phyloP scores from a whole-genome alignment of 352 stramenopile genomes.

The Pythium scleroteichum region DNA sequence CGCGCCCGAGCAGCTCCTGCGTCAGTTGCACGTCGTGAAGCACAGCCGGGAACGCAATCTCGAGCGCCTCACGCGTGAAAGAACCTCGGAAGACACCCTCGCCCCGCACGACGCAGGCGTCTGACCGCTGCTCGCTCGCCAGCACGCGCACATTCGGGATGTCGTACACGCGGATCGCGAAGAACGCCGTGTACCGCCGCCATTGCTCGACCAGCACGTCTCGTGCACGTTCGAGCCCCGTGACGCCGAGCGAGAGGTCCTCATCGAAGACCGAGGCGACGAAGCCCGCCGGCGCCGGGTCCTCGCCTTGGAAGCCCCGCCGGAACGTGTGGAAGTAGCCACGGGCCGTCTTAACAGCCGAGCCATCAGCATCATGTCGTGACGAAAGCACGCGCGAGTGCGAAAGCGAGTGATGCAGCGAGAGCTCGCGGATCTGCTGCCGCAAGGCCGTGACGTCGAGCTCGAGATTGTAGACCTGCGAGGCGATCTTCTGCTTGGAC shows the following conservation, averaged over 20 bases:
- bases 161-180: conserved; percentile 13
- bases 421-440: conserved; percentile 17
- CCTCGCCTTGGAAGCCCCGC: neutral
- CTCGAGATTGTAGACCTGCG: conserved; percentile 20
- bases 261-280: conserved; percentile 4
- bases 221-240: conserved; percentile 4
- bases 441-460: conserved; percentile 12
- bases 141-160: conserved; percentile 5
- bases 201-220: conserved; percentile 26
- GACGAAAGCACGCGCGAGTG: conserved; percentile 20
- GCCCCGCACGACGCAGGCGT: conserved; percentile 5
- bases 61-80: conserved; percentile 14
- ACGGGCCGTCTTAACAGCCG: conserved; percentile 9
- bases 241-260: neutral
- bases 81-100: conserved; percentile 12
- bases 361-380: conserved; percentile 10
- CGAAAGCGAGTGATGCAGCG: conserved; percentile 10
- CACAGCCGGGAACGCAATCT: conserved; percentile 13
- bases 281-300: neutral
- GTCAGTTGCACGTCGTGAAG: conserved; percentile 8
- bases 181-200: conserved; percentile 23
- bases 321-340: conserved; percentile 26
- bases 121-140: neutral
- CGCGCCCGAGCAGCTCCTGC: conserved; percentile 9
- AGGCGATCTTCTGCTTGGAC: conserved; percentile 9